phyloP scores from a whole-genome alignment of 2,329 filamentous ascomycete species.

The Colletotrichum caudatum region DNA sequence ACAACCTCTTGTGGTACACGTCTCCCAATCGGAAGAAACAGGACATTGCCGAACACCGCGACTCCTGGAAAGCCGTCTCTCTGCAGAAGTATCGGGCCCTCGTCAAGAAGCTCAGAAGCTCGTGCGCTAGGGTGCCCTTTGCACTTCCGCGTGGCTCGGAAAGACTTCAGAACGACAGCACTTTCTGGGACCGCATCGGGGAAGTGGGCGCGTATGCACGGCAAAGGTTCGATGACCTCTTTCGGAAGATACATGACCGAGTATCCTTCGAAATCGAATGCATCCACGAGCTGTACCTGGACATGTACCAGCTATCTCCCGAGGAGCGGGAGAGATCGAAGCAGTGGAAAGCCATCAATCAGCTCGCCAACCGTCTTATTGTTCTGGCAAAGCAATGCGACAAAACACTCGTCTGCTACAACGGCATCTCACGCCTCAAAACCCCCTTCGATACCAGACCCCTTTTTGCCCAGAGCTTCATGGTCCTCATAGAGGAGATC shows the following conservation, averaged over 20 bases:
- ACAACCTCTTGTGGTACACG: neutral
- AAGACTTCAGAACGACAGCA: neutral
- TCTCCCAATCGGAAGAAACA: neutral
- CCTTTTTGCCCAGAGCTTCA: slow-evolving; percentile 5
- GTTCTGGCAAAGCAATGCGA: neutral
- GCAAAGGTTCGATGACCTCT: neutral
- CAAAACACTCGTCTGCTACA: neutral
- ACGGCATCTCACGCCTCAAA: neutral
- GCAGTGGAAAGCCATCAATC: neutral
- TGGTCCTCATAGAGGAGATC: neutral
- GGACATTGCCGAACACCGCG: neutral
- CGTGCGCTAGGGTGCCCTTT: neutral
- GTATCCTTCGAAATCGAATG: neutral
- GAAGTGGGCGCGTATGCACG: neutral
- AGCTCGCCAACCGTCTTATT: neutral
- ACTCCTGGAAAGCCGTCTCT: neutral
- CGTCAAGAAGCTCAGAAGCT: neutral
- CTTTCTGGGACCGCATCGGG: slow-evolving; percentile 12
- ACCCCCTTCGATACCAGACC: neutral
- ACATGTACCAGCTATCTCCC: slow-evolving; percentile 17
- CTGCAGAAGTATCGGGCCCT: neutral
- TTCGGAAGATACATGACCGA: neutral
- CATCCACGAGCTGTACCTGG: slow-evolving; percentile 4
- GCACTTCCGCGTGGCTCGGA: slow-evolving; percentile 5
- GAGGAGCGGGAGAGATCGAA: neutral